A percentile compares a stretch with the other conserved stretches of the same genome.
phyloP scores from a whole-genome alignment of 176 grass and related monocot species.

The Rhynchospora tenuis region DNA sequence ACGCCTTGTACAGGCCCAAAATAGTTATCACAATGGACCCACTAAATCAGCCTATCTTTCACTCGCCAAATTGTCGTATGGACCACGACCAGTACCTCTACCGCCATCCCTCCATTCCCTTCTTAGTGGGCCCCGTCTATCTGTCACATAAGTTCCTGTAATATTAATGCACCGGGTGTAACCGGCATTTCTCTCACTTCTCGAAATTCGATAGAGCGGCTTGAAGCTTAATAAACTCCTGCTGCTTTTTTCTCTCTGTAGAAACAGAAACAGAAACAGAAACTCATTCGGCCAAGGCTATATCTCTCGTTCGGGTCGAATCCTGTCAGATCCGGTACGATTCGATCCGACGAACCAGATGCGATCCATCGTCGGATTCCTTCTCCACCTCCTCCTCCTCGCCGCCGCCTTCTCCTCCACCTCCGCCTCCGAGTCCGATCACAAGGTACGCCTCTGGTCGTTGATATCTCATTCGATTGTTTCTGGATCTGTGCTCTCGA shows the following conservation, averaged over 20 bases:
- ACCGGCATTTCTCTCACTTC: neutral
- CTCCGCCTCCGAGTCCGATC: conserved; percentile 75
- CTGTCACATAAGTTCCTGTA: neutral
- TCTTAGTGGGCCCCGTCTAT: neutral
- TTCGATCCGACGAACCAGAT: conserved; percentile 33
- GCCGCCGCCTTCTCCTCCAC: conserved; percentile 28
- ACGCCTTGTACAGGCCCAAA: neutral
- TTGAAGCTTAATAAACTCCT: neutral
- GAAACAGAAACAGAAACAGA: neutral
- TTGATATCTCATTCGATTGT: conserved; percentile 6
- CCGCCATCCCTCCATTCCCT: neutral
- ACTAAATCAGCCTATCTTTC: neutral
- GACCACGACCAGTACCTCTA: neutral
- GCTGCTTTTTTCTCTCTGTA: neutral
- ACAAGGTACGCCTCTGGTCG: conserved; percentile 39
- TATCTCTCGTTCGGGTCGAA: conserved; percentile 17
- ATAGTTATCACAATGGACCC: neutral
- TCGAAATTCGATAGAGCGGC: neutral
- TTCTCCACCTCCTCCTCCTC: conserved; percentile 27
- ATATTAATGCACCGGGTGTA: neutral
- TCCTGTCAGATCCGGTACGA: conserved; percentile 17
- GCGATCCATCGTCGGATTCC: conserved; percentile 28
- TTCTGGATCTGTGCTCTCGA: conserved; percentile 4
- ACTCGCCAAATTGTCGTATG: neutral
- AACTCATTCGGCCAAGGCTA: neutral